Conservation (phyloP, 208 protist species). For the Acanthamoeba sp. region DNA sequence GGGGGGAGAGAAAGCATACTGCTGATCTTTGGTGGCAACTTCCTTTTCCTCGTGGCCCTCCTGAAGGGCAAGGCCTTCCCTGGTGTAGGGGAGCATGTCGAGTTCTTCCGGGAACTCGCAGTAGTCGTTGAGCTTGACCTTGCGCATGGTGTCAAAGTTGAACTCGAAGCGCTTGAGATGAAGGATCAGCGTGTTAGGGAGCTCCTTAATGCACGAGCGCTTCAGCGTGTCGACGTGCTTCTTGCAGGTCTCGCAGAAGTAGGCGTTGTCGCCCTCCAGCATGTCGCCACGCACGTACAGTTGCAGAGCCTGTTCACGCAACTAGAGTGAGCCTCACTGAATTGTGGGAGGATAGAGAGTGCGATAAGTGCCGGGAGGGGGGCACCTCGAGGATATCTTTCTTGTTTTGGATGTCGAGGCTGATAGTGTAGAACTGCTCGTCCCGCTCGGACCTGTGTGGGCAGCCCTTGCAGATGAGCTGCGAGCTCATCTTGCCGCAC, state of each 20-base stretch:
- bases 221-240: constrained; percentile 78
- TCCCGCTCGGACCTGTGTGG: constrained; percentile 82
- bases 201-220: constrained; percentile 73
- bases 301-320: constrained; percentile 84
- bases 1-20: background rate
- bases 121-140: constrained; percentile 85
- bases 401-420: constrained; percentile 64
- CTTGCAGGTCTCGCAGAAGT: constrained; percentile 86
- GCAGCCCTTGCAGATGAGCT: constrained; percentile 86
- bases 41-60: background rate
- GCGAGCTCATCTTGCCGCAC: constrained; percentile 82
- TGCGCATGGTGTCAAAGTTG: constrained; percentile 69
- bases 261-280: constrained; percentile 87
- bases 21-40: background rate
- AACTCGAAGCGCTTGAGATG: constrained; percentile 88
- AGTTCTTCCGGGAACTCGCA: constrained; percentile 88
- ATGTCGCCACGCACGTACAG: constrained; percentile 86
- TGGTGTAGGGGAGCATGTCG: constrained; percentile 85
- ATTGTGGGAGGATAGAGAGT: too few species aligned
- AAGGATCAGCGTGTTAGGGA: constrained; percentile 87
- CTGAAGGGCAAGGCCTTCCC: constrained; percentile 68
- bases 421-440: constrained; percentile 84
- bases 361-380: background rate
- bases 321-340: too few species aligned
- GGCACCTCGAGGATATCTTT: constrained; percentile 42